These are phyloP conservation scores for Skeletonema marinoi DNA, from an alignment of 108 stramenopile genomes.

Conservation along the genomic window DNA sequence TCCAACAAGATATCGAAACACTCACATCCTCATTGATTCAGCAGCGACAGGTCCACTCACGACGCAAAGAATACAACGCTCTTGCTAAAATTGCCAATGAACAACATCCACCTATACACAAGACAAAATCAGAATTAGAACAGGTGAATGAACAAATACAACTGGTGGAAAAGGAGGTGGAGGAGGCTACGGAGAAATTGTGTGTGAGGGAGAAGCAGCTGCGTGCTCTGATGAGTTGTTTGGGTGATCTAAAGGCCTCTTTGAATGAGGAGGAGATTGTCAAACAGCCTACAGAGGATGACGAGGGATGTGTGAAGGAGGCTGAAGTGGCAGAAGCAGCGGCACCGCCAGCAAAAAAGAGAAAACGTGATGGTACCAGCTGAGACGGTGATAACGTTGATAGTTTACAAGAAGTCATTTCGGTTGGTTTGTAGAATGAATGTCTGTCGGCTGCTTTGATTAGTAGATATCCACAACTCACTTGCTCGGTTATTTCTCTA, in stretches of 20 bases:
- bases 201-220: constrained; percentile 33
- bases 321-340: neutral
- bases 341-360: neutral
- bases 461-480: too few species aligned
- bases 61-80: constrained; percentile 38
- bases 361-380: neutral
- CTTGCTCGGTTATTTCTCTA: too few species aligned
- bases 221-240: constrained; percentile 31
- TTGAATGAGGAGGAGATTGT: constrained; percentile 33
- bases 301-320: neutral
- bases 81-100: constrained; percentile 34
- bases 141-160: constrained; percentile 18
- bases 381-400: neutral
- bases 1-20: constrained; percentile 18
- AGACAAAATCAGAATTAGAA: constrained; percentile 25
- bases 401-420: neutral
- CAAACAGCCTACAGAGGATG: neutral
- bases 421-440: neutral
- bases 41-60: constrained; percentile 3
- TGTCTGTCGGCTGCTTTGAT: too few species aligned
- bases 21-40: constrained; percentile 11
- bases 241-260: constrained; percentile 35
- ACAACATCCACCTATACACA: constrained; percentile 9
- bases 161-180: constrained; percentile 22
- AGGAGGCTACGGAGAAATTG: constrained; percentile 23